Evolutionary conservation across 2,329 filamentous ascomycete genomes (phyloP), one percentile per base, ranked within the genome.

Genomic region (Gnomoniopsis smithogilvyi): DNA sequence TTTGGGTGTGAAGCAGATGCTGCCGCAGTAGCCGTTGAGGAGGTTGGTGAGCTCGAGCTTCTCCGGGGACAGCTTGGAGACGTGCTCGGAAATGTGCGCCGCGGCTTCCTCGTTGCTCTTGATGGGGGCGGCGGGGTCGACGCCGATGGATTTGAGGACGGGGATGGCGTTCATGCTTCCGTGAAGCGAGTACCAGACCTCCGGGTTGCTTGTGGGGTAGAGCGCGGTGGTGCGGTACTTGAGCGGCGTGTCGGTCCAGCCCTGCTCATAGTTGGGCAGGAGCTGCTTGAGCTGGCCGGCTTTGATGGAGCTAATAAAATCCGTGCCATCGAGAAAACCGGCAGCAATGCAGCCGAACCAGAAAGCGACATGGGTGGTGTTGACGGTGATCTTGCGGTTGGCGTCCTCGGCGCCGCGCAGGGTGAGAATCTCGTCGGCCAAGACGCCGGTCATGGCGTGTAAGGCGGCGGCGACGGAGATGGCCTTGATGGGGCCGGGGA

Each of bases 101-200:
- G 71, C 72, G 14, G 72, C 72, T 49, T 70, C 67, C 51, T 71
- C 68, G 48, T 64, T 59, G 26, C 65, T 65, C 45, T 55, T 48
- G 47, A 64, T 60, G 14, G 51, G 43, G 4, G 64, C 58, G 33
- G 66, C 65, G 0, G 72, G 68, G 54, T 78, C 68, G 52, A 83
- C 72, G 4, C 77, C 78, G 47, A 82, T 75, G n/a, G 76, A 73
- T 26, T 69, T 64, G 1, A 82, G 71, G 0, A 77, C 76, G 2
- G 73, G 71, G 2, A 67, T 65, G 0, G 78, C 74, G 38, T 79
- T 67, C 48, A 83, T 69, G 0, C 76, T 80, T 6, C 80, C 80
- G 55, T 83, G 78, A 0, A 83, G 69, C 12, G 78, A 78, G 64
- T 80, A 83, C 76, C 77, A 81, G 0, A 75, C 72, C 0, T 72